Percentiles rank a stretch among this genome's conserved stretches.
Conservation (phyloP, 2,329 filamentous ascomycete genomes). For the Aaosphaeria pasadenensis region DNA sequence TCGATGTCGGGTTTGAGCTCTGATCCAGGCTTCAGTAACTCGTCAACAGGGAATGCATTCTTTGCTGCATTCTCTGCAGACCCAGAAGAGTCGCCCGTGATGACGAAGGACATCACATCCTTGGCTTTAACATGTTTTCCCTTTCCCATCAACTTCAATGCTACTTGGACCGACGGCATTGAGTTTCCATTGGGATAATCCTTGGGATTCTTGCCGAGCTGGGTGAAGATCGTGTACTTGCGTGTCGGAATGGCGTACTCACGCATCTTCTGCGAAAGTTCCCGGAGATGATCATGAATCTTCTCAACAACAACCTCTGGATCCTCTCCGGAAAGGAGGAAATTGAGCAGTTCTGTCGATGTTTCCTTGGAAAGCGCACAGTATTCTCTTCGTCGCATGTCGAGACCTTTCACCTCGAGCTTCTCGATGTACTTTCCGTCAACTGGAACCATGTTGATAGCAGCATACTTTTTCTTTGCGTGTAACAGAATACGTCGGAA, state of each 20-base stretch:
- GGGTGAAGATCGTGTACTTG: conserved; percentile 97
- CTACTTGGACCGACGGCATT: conserved; percentile 97
- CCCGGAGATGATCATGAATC: conserved; percentile 88
- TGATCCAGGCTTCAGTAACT: conserved; percentile 74
- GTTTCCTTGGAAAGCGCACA: conserved; percentile 94
- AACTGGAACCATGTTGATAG: conserved; percentile 86
- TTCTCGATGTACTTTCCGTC: conserved; percentile 90
- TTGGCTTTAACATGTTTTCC: conserved; percentile 88
- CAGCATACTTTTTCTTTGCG: conserved; percentile 99
- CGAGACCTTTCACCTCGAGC: conserved; percentile 95
- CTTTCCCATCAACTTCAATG: conserved; percentile 78
- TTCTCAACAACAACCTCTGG: conserved; percentile 82
- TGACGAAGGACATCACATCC: conserved; percentile 94
- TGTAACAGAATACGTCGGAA: conserved; percentile 91
- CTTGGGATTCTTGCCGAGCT: conserved; percentile 88
- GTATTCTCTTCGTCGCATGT: conserved; percentile 97
- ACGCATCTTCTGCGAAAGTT: conserved; percentile 83
- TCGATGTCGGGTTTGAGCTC: conserved; percentile 86
- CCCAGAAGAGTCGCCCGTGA: conserved; percentile 69
- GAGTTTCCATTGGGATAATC: conserved; percentile 92
- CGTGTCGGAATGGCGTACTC: conserved; percentile 68
- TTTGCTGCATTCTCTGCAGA: conserved; percentile 70
- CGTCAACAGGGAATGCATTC: conserved; percentile 82
- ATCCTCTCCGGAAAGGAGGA: conserved; percentile 91
- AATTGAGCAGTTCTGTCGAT: conserved; percentile 81